Conservation (phyloP, 768 basidiomycete genomes). For the Tephrocybe sp. region DNA sequence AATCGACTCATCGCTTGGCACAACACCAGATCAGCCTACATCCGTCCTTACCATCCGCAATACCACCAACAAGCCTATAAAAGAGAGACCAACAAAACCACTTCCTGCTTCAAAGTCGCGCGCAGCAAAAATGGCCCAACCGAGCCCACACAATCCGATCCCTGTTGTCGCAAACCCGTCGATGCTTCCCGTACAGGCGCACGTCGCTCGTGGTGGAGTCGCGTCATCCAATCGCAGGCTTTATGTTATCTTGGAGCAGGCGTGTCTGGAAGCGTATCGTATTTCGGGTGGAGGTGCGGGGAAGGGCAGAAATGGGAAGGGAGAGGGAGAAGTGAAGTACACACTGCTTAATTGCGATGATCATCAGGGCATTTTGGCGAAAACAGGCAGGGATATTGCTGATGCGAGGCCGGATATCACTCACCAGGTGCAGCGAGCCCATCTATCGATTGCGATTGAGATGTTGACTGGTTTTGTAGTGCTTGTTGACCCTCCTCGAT, state of each 20-base stretch:
- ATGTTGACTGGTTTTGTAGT: slow-evolving; percentile 49
- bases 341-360: slow-evolving; percentile 98
- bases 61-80: slow-evolving; percentile 21
- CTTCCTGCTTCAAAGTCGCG: slow-evolving; percentile 57
- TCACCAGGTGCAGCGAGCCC: slow-evolving; percentile 70
- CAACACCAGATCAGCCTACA: slow-evolving; percentile 5
- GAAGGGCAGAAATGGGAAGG: slow-evolving; percentile 53
- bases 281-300: slow-evolving; percentile 65
- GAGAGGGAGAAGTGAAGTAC: slow-evolving; percentile 87
- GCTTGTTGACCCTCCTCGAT: slow-evolving; percentile 92
- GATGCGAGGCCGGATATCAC: slow-evolving; percentile 99
- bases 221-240: slow-evolving; percentile 63
- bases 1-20: slow-evolving; percentile 24
- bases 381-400: slow-evolving; percentile 96
- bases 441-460: slow-evolving; percentile 9
- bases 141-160: slow-evolving; percentile 43
- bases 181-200: slow-evolving; percentile 82
- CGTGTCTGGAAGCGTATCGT: slow-evolving; percentile 94
- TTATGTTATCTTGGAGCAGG: slow-evolving; percentile 90
- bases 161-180: slow-evolving; percentile 64
- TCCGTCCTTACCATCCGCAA: slow-evolving; percentile 23
- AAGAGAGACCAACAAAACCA: slow-evolving; percentile 62
- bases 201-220: slow-evolving; percentile 60
- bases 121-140: slow-evolving; percentile 42
- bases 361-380: slow-evolving; percentile 97